Percentiles rank a stretch among this genome's conserved stretches.
Evolutionary conservation across 345 rosid species (phyloP).

Genomic region (Camelina laxa): DNA sequence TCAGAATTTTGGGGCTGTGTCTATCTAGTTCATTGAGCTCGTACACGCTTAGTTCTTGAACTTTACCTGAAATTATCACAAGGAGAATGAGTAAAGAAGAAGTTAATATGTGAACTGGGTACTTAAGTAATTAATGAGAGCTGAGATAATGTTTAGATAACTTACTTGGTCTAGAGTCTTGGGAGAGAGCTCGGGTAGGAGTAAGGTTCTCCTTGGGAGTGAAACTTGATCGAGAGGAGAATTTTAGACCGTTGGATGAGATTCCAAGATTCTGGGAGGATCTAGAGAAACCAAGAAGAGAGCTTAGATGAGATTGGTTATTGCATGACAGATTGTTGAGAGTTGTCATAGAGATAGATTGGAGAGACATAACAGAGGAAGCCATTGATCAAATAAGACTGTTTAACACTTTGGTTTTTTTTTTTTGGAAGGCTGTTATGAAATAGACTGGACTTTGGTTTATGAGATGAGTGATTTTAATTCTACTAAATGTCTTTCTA

Average conservation of each 20-base stretch:
- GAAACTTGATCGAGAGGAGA: slow-evolving; percentile 24
- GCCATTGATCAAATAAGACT: slow-evolving; percentile 19
- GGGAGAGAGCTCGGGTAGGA: slow-evolving; percentile 22
- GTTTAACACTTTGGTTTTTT: neutral
- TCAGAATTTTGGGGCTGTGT: slow-evolving; percentile 77
- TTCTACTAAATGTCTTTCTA: slow-evolving; percentile 3
- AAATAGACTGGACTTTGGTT: slow-evolving; percentile 1
- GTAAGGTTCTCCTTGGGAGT: slow-evolving; percentile 29
- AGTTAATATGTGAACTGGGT: neutral
- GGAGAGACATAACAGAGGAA: slow-evolving; percentile 31
- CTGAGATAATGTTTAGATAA: neutral
- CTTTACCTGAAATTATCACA: slow-evolving; percentile 43
- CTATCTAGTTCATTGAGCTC: slow-evolving; percentile 88
- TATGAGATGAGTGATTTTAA: slow-evolving; percentile 20
- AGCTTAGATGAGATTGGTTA: slow-evolving; percentile 14
- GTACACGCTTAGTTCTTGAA: slow-evolving; percentile 76
- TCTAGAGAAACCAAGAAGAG: slow-evolving; percentile 35
- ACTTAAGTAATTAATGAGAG: neutral
- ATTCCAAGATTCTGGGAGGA: slow-evolving; percentile 31
- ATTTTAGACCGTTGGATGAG: slow-evolving; percentile 34
- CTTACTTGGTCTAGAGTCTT: slow-evolving; percentile 37
- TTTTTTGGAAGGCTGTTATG: neutral
- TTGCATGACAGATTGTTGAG: slow-evolving; percentile 24
- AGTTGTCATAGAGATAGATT: slow-evolving; percentile 22
- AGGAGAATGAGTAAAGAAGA: neutral